These are phyloP conservation scores for Corymbia maculata DNA, from an alignment of 345 rosid species.

Conservation along the genomic window DNA sequence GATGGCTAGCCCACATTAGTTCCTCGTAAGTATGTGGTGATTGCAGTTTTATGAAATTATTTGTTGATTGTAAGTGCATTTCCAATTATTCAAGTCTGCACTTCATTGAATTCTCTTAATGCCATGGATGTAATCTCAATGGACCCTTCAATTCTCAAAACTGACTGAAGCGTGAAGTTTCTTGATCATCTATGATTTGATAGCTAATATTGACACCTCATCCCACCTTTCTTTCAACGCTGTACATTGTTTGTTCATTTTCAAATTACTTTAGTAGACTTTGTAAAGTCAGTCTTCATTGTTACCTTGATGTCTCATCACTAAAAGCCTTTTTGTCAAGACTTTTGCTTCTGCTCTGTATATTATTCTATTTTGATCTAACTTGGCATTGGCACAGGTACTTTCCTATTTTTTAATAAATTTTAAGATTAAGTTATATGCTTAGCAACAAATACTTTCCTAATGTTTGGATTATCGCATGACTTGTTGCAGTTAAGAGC, in stretches of 20 bases:
- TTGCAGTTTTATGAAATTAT: neutral
- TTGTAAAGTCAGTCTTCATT: neutral
- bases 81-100: neutral
- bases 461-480: neutral
- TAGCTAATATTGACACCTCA: neutral
- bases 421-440: neutral
- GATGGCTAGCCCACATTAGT: neutral
- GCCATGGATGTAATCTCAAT: neutral
- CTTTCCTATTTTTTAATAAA: neutral
- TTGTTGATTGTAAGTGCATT: neutral
- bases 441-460: neutral
- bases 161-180: neutral
- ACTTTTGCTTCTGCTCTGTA: neutral
- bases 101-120: neutral
- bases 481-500: constrained; percentile 59
- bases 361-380: neutral
- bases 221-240: neutral
- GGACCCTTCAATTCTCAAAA: neutral
- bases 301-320: neutral
- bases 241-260: neutral
- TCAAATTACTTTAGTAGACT: neutral
- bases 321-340: neutral
- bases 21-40: neutral
- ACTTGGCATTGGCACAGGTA: neutral
- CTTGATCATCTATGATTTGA: neutral